Evolutionary conservation across 148 eudicot genomes (phyloP).

Genomic region (Amaranthus hypochondriacus): DNA sequence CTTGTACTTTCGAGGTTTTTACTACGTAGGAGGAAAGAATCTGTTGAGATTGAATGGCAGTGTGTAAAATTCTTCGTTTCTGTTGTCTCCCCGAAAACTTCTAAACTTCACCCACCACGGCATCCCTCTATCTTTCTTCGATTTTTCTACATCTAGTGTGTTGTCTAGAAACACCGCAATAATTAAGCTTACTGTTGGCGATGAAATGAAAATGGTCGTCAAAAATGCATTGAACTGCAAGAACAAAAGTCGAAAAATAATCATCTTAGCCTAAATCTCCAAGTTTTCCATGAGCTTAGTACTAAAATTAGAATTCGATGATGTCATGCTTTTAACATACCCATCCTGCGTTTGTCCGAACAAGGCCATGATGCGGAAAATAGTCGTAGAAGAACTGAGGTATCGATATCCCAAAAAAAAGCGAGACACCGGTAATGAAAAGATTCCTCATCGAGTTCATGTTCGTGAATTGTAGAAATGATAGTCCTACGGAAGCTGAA

Average conservation of each 20-base stretch:
- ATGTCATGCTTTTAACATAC: constrained; percentile 24
- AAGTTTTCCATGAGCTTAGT: not conserved
- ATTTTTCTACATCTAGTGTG: constrained; percentile 86
- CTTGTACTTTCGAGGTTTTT: not conserved
- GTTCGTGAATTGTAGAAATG: constrained; percentile 96
- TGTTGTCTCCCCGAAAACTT: constrained; percentile 86
- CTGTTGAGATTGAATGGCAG: constrained; percentile 95
- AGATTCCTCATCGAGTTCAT: constrained; percentile 99
- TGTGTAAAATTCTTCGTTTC: constrained; percentile 97
- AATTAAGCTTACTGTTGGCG: constrained; percentile 81
- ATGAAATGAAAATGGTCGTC: constrained; percentile 80
- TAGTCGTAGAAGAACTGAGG: constrained; percentile 82
- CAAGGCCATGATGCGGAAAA: constrained; percentile 64
- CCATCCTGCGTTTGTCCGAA: constrained; percentile 96
- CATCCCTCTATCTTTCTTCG: constrained; percentile 95
- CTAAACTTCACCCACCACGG: constrained; percentile 99
- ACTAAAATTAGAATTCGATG: not conserved
- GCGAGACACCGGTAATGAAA: constrained; percentile 80
- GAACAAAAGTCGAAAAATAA: not conserved
- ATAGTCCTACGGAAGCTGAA: constrained; percentile 96
- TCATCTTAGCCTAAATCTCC: not conserved
- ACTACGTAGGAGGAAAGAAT: constrained; percentile 93
- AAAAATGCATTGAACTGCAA: constrained; percentile 89
- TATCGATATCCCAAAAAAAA: constrained; percentile 91
- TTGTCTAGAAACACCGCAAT: constrained; percentile 92